Conservation (phyloP, 495 filamentous ascomycete genomes). For the Daldinia concentrica region DNA sequence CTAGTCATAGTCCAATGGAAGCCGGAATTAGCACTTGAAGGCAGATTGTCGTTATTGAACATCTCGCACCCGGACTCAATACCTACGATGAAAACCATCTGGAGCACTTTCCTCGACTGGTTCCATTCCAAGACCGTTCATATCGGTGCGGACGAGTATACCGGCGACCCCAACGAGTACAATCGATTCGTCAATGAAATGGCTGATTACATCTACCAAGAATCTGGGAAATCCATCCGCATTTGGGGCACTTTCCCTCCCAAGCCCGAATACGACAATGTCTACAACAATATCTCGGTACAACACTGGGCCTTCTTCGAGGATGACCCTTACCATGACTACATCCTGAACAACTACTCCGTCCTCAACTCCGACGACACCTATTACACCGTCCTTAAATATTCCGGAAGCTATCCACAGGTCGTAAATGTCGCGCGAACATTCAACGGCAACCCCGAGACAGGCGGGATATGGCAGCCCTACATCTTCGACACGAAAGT, state of each 20-base stretch:
- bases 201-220: slow-evolving; percentile 51
- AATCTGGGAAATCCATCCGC: slow-evolving; percentile 55
- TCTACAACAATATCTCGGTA: slow-evolving; percentile 54
- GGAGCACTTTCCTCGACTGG: slow-evolving; percentile 61
- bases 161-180: slow-evolving; percentile 53
- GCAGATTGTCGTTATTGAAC: slow-evolving; percentile 58
- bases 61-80: slow-evolving; percentile 62
- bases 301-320: slow-evolving; percentile 56
- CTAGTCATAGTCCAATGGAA: slow-evolving; percentile 63
- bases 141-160: slow-evolving; percentile 64
- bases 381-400: slow-evolving; percentile 61
- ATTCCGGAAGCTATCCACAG: slow-evolving; percentile 57
- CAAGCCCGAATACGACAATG: slow-evolving; percentile 51
- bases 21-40: slow-evolving; percentile 56
- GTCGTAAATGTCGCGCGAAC: slow-evolving; percentile 52
- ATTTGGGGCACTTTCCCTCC: slow-evolving; percentile 66
- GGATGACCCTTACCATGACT: slow-evolving; percentile 58
- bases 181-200: slow-evolving; percentile 61
- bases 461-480: slow-evolving; percentile 53
- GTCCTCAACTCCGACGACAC: slow-evolving; percentile 63
- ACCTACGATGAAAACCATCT: slow-evolving; percentile 61
- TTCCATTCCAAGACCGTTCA: slow-evolving; percentile 64
- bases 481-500: slow-evolving; percentile 58
- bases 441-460: slow-evolving; percentile 56
- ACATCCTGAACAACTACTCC: slow-evolving; percentile 60